A percentile compares a stretch with the other conserved stretches of the same genome.
Conservation (phyloP, 1,139 yeast genomes). For the Zygosaccharomyces pseudobailii region DNA sequence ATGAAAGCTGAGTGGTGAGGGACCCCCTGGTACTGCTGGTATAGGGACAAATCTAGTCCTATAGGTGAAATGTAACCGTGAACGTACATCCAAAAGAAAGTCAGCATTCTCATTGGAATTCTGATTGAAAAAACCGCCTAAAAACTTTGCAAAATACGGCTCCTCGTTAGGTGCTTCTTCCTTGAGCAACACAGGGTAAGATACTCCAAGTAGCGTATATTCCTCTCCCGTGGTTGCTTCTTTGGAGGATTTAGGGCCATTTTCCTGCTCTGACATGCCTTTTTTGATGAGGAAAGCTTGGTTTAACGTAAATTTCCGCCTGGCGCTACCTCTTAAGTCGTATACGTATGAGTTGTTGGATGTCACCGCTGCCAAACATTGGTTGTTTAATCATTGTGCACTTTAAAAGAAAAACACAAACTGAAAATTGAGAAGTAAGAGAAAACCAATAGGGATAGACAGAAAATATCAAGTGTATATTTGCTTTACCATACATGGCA, state of each 20-base stretch:
- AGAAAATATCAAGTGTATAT: neutral
- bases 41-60: constrained; percentile 78
- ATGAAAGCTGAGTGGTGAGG: constrained; percentile 64
- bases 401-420: constrained; percentile 1
- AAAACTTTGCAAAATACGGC: constrained; percentile 9
- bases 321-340: neutral
- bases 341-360: neutral
- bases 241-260: neutral
- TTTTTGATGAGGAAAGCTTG: neutral
- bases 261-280: constrained; percentile 31
- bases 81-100: constrained; percentile 50
- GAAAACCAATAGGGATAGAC: neutral
- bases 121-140: constrained; percentile 17
- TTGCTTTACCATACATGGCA: constrained; percentile 15
- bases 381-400: neutral
- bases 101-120: constrained; percentile 23
- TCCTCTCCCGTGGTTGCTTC: constrained; percentile 1
- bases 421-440: neutral
- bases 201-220: constrained; percentile 12
- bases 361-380: neutral
- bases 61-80: constrained; percentile 73
- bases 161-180: constrained; percentile 7
- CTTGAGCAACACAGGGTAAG: constrained; percentile 9
- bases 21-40: constrained; percentile 58
- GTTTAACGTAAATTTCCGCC: neutral